Evolutionary conservation across 805 yeast species (phyloP).

Genomic region (Cyberlindnera mississippiensis): DNA sequence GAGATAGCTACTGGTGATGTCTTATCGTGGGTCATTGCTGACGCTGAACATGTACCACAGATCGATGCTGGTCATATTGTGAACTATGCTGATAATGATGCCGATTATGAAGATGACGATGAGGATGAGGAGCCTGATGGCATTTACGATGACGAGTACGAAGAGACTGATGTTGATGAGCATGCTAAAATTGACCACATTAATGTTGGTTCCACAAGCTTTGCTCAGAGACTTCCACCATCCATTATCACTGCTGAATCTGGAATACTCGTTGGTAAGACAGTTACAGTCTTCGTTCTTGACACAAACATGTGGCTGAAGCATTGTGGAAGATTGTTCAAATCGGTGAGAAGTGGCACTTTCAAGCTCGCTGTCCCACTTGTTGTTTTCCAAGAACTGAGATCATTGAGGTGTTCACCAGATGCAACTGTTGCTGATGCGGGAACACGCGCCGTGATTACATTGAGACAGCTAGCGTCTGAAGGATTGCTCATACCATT

Average conservation of each 20-base stretch:
- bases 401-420: slow-evolving; percentile 65
- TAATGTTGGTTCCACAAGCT: background rate
- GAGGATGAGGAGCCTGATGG: slow-evolving; percentile 3
- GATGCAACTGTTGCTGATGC: slow-evolving; percentile 76
- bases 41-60: background rate
- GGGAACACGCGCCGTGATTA: slow-evolving; percentile 75
- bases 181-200: background rate
- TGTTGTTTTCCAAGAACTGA: slow-evolving; percentile 72
- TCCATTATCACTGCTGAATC: slow-evolving; percentile 14
- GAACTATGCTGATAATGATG: slow-evolving; percentile 14
- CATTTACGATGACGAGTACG: slow-evolving; percentile 1
- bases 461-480: slow-evolving; percentile 59
- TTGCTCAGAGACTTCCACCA: slow-evolving; percentile 1
- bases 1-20: slow-evolving; percentile 4
- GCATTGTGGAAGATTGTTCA: slow-evolving; percentile 73
- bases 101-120: slow-evolving; percentile 13
- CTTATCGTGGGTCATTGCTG: slow-evolving; percentile 9
- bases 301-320: slow-evolving; percentile 82
- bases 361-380: slow-evolving; percentile 63
- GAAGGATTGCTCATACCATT: slow-evolving; percentile 55
- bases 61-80: slow-evolving; percentile 2
- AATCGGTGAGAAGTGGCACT: slow-evolving; percentile 57
- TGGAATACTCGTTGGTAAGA: slow-evolving; percentile 14
- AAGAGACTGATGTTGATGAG: background rate
- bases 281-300: slow-evolving; percentile 35